Base-by-base conservation (phyloP, 164 flowering plant genomes). In the Houttuynia cordata region DNA sequence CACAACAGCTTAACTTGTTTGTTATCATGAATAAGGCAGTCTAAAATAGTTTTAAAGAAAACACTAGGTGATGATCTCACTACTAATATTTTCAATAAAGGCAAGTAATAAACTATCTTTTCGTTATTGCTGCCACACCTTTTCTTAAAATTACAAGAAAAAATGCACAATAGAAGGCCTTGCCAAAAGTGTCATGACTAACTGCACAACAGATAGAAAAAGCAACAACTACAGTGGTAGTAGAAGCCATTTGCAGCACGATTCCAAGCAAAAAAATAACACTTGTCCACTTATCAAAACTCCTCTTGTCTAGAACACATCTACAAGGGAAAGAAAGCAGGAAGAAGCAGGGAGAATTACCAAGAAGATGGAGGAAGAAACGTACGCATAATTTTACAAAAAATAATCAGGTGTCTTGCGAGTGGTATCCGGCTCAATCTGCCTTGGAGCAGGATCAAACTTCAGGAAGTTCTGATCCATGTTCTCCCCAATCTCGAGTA, bases 381-480 rank as follows among this genome's bases (percentile, higher is more conserved):
- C 15, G 57, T 54, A 24, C 24, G 57, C 23, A 59, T 19, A 42
- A 9, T 42, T 49, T 73, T 54, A 77, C 74, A 76, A 71, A 67
- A 76, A 78, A 69, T 78, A 78, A 51, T 78, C 81, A 1, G 81
- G 81, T 23, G 81, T 78, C 62, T 67, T 76, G 67, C 79, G 81
- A 12, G 81, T 73, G 51, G 72, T 71, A 62, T 78, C 81, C 7
- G 81, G 79, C 60, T 78, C 79, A 49, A 67, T 59, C 63, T 75
- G 79, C 49, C 81, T 64, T 40, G 81, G 81, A 39, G 81, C 79
- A 0, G 81, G 81, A 61, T 78, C 81, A 63, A 78, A 78, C 51
- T 78, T 78, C 62, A 78, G 72, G 42, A 78, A 78, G 57, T 71
- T 76, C 68, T 78, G 79, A 41, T 75, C 79, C 79, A 75, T 78